phyloP scores from a whole-genome alignment of 441 rosid genomes.

The Populus hybrid region DNA sequence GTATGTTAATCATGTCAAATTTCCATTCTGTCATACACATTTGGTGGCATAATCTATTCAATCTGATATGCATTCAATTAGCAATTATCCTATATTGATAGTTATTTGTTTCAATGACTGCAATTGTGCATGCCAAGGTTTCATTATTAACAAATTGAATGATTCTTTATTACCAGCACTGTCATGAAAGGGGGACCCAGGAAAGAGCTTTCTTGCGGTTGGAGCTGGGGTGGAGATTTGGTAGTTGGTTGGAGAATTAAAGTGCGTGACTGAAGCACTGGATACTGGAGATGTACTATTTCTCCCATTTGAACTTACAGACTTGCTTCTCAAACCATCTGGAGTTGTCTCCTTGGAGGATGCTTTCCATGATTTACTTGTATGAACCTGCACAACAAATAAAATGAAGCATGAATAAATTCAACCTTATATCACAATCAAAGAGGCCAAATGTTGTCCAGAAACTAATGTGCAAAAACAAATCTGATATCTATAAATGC shows the following conservation, averaged over 20 bases:
- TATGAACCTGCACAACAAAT: slow-evolving; percentile 40
- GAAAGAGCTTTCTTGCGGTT: slow-evolving; percentile 45
- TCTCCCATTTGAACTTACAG: slow-evolving; percentile 54
- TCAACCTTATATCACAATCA: background rate
- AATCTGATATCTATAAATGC: background rate
- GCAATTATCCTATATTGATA: background rate
- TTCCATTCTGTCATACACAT: background rate
- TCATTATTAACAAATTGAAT: slow-evolving; percentile 2
- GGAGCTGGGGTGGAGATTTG: slow-evolving; percentile 40
- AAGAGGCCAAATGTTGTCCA: background rate
- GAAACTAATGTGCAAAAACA: background rate
- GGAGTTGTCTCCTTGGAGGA: slow-evolving; percentile 48
- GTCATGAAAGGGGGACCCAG: slow-evolving; percentile 40
- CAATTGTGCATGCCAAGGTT: background rate
- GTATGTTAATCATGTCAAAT: background rate
- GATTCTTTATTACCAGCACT: slow-evolving; percentile 25
- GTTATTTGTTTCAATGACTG: background rate
- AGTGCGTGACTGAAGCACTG: slow-evolving; percentile 28
- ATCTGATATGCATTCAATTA: background rate
- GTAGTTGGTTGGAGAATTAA: slow-evolving; percentile 35
- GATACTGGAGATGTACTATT: slow-evolving; percentile 43
- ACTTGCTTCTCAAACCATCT: slow-evolving; percentile 48
- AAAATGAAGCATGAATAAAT: background rate
- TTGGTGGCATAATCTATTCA: background rate
- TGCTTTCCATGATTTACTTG: slow-evolving; percentile 47